phyloP scores from a whole-genome alignment of 176 grass and related monocot genomes.

The Rhynchospora breviuscula region DNA sequence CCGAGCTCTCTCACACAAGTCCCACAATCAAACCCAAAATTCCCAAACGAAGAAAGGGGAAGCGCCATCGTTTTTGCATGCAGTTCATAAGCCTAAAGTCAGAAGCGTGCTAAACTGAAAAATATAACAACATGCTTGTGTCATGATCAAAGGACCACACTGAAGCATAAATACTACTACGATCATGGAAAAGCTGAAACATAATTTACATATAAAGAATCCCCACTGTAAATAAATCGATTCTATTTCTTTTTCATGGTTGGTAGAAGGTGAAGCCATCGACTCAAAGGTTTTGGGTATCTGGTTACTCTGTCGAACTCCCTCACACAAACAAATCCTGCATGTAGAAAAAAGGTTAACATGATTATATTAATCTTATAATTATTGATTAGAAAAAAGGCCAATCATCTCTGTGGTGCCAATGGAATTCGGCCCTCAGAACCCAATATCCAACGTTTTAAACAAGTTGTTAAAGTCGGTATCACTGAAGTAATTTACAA shows the following conservation, averaged over 20 bases:
- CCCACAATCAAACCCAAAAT: neutral
- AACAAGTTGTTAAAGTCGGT: neutral
- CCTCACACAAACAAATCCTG: conserved; percentile 88
- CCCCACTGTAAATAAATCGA: neutral
- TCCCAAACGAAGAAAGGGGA: neutral
- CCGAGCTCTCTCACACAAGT: too few relatives aligned
- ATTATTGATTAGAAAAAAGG: neutral
- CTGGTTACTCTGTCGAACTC: conserved; percentile 65
- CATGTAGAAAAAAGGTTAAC: conserved; percentile 6
- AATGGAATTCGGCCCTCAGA: neutral
- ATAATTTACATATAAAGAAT: neutral
- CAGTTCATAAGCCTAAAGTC: neutral
- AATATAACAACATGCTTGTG: neutral
- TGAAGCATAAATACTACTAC: neutral
- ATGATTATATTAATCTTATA: neutral
- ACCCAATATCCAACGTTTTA: neutral
- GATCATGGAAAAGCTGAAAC: neutral
- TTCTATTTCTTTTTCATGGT: neutral
- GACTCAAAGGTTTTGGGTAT: conserved; percentile 71
- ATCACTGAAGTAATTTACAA: neutral
- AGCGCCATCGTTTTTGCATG: neutral
- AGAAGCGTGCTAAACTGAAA: neutral
- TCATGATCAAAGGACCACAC: neutral
- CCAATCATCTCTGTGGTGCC: neutral
- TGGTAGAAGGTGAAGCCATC: conserved; percentile 46